These are phyloP conservation scores for Mycena capillaripes DNA, from an alignment of 768 basidiomycete genomes.

Conservation along the genomic window DNA sequence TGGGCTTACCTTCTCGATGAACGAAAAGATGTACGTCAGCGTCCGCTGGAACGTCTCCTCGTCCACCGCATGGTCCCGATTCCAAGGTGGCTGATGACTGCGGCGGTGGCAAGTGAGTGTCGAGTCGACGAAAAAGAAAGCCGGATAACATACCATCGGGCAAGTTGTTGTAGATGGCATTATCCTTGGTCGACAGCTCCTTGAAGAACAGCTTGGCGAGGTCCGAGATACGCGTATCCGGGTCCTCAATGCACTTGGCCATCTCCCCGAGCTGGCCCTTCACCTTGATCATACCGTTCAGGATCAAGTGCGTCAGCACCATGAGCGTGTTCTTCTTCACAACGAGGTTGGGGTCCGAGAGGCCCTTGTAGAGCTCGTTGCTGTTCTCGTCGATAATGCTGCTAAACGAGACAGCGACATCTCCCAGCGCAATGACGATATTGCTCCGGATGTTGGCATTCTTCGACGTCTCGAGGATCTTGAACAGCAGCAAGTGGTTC, in stretches of 20 bases:
- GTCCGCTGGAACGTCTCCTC: slow-evolving; percentile 94
- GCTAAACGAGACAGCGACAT: slow-evolving; percentile 98
- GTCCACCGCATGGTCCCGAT: slow-evolving; percentile 93
- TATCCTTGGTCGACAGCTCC: slow-evolving; percentile 96
- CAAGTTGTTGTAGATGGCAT: slow-evolving; percentile 98
- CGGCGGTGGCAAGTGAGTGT: slow-evolving; percentile 22
- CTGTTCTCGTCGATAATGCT: slow-evolving; percentile 97
- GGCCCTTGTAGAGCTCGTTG: slow-evolving; percentile 93
- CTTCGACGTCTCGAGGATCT: slow-evolving; percentile 91
- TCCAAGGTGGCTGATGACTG: slow-evolving; percentile 95
- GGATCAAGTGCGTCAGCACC: slow-evolving; percentile 96
- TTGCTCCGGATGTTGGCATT: slow-evolving; percentile 94
- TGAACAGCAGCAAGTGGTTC: slow-evolving; percentile 91
- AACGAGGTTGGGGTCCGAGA: slow-evolving; percentile 86
- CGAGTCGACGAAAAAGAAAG: neutral
- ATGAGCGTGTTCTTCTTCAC: slow-evolving; percentile 99
- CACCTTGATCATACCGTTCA: slow-evolving; percentile 99
- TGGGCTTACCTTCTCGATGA: slow-evolving; percentile 90
- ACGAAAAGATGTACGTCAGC: slow-evolving; percentile 95
- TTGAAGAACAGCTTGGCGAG: slow-evolving; percentile 98
- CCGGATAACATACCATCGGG: slow-evolving; percentile 80
- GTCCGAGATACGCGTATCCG: slow-evolving; percentile 88
- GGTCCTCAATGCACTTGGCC: slow-evolving; percentile 99
- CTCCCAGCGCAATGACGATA: slow-evolving; percentile 97
- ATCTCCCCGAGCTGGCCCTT: slow-evolving; percentile 99